A percentile compares a stretch with the other conserved stretches of the same genome.
Conservation (phyloP, 202 grass and related monocot genomes). For the Musa balbisiana region DNA sequence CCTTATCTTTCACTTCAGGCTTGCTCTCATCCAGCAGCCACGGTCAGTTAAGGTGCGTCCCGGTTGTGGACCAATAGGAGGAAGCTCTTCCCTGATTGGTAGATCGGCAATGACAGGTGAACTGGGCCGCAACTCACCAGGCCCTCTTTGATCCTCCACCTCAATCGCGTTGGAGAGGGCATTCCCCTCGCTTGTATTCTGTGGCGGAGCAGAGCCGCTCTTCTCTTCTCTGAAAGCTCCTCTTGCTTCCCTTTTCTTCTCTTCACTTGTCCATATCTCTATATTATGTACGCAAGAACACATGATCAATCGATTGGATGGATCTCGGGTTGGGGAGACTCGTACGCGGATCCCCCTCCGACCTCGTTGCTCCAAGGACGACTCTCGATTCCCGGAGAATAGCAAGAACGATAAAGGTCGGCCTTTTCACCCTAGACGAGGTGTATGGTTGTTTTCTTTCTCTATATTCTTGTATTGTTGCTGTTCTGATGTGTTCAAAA, state of each 20-base stretch:
- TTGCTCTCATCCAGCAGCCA: background rate
- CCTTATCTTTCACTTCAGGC: too few relatives aligned
- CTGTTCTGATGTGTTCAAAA: background rate
- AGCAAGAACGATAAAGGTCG: slow-evolving; percentile 58
- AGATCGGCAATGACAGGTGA: background rate
- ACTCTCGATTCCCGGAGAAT: slow-evolving; percentile 30
- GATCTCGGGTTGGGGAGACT: slow-evolving; percentile 32
- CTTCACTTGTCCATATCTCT: background rate
- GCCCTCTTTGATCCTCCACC: background rate
- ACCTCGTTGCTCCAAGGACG: slow-evolving; percentile 62
- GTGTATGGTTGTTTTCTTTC: too few relatives aligned
- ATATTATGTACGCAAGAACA: background rate
- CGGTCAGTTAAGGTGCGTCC: too few relatives aligned
- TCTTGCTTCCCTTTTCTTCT: slow-evolving; percentile 2
- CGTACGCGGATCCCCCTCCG: slow-evolving; percentile 16
- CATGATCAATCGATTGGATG: slow-evolving; percentile 7
- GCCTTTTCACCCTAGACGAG: background rate
- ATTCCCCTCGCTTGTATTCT: background rate
- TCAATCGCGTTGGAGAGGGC: background rate
- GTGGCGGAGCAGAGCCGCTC: background rate
- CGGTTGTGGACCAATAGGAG: too few relatives aligned
- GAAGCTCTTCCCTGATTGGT: background rate
- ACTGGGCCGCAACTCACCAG: background rate
- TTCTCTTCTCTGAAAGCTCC: background rate
- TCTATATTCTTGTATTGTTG: background rate